Base-by-base conservation (phyloP, 192 early-diverging fungal genomes). In the Entophlyctis luteolus region DNA sequence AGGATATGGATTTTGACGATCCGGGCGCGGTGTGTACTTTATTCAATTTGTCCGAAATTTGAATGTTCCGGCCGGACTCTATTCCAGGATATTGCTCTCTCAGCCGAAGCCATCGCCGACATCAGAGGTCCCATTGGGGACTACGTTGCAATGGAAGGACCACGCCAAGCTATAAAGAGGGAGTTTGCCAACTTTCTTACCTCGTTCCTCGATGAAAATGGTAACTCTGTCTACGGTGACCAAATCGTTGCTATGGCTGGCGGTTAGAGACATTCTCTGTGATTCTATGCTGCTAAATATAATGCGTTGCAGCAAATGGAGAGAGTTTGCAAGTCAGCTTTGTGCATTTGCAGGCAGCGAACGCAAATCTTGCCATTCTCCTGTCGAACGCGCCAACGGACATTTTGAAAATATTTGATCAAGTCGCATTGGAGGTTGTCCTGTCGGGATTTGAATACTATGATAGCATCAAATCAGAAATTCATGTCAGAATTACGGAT, bases 401-500 rank as follows among this genome's bases (percentile, higher is more conserved):
- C 50, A 88, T 95, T 76, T 79, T 98, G 45, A 85, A 87, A 54
- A 85, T 98, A 55, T 91, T 98, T 81, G 93, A 98, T 70, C 81
- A 88, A 32, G 93, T 95, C 25, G 96, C 96, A 0, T 86, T 93
- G 60, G 92, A 96, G 45, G 92, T 95, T 1, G 91, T 92, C 1
- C 76, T 91, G 53, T 78, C 89, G 42, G 90, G 92, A 56, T 96
- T 91, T 77, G 90, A 90, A 16, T 87, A 93, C 53, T 98, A 98
- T 69, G 91, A 90, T 46, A 77, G 87, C 38, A 94, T 98, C 78
- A 87, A 90, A 37, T 71, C 82, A n/a, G 94, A 96, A 58, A 92
- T 97, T 49, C 93, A 95, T 77, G 92, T 98, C 58, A 88, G 96
- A 37, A 92, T 98, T 42, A 82, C 91, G 12, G 91, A 93, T 55